Evolutionary conservation across 768 basidiomycete species (phyloP).

Genomic region (Serpula lacrymans): DNA sequence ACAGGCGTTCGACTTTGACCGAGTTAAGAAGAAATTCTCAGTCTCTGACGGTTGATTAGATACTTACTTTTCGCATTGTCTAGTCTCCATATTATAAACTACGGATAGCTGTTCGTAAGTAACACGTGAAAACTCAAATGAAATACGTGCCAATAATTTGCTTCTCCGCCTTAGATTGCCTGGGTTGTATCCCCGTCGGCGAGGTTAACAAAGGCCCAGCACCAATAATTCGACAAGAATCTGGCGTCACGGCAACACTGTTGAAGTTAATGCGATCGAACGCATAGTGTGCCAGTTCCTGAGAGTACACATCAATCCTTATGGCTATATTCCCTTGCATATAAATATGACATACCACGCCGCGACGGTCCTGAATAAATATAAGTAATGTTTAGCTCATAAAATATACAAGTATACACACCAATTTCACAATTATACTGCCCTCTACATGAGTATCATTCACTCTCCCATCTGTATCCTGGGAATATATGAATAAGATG

Average conservation of each 20-base stretch:
- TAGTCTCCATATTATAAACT: constrained; percentile 50
- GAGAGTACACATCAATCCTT: not conserved
- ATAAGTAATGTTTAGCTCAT: not conserved
- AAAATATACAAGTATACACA: constrained; percentile 9
- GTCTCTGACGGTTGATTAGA: not conserved
- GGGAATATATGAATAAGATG: not conserved
- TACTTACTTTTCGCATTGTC: constrained; percentile 42
- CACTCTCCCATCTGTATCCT: no score
- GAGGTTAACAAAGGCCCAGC: constrained; percentile 46
- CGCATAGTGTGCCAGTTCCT: constrained; percentile 39
- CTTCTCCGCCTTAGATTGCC: constrained; percentile 48
- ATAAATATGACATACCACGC: constrained; percentile 25
- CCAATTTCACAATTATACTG: no score
- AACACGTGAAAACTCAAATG: not conserved
- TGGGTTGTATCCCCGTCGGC: constrained; percentile 42
- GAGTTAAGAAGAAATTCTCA: constrained; percentile 7
- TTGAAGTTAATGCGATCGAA: constrained; percentile 45
- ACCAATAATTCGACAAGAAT: constrained; percentile 43
- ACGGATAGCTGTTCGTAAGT: constrained; percentile 3
- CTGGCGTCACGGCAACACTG: constrained; percentile 49
- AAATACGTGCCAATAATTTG: constrained; percentile 44
- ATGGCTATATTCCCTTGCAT: not conserved
- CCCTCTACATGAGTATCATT: no score
- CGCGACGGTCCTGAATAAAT: constrained; percentile 38
- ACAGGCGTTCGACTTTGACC: constrained; percentile 48